Base-by-base conservation (phyloP, 768 basidiomycete species). In the Lactifluus subvellereus region DNA sequence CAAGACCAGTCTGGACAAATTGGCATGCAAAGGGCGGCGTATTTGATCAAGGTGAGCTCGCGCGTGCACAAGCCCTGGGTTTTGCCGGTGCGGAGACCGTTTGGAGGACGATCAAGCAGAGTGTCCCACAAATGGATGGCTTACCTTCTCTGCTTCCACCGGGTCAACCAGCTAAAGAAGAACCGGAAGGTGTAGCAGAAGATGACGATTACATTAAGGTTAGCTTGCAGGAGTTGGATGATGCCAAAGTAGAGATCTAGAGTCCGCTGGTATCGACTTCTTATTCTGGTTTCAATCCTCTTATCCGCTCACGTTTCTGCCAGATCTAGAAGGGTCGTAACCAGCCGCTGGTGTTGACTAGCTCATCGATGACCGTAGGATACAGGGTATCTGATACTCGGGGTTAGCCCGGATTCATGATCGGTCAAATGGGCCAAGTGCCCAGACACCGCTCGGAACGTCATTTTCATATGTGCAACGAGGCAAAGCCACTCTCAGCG, bases 1-100 rank as follows among this genome's bases (percentile, higher is more conserved):
- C 57, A 18, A 57, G 30, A 49, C 50, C 79, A 54, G 80, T 86
- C 9, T 87, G 85, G 85, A 79, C 82, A 14, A 82, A 79, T 68
- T 87, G 85, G 81, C 75, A 74, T 54, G 71, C 78, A 0, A 65
- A 57, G 69, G 70, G 47, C 6, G 62, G 72, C 33, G 11, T 69
- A 1, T 78, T 81, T 65, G 75, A 79, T 47, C 77, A 77, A 54
- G 70, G 60, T 1, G 78, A 79, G 13, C 67, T 87, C 9, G 67
- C 70, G 14, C 62, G 70, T n/a, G 85, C 82, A 3, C 77, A 75
- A 62, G 75, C 76, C n/a, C 67, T 84, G 38, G 86, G 85, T 1
- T 71, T 71, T 62, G 66, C 61, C 4, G 82, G 81, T 4, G 84
- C 83, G 0, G 62, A 65, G 11, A 62, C 65, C 3, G 79, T 89